Percentiles rank a stretch among this genome's conserved stretches.
Evolutionary conservation across 306 rosid genomes (phyloP).

Genomic region (Macrotyloma uniflorum): DNA sequence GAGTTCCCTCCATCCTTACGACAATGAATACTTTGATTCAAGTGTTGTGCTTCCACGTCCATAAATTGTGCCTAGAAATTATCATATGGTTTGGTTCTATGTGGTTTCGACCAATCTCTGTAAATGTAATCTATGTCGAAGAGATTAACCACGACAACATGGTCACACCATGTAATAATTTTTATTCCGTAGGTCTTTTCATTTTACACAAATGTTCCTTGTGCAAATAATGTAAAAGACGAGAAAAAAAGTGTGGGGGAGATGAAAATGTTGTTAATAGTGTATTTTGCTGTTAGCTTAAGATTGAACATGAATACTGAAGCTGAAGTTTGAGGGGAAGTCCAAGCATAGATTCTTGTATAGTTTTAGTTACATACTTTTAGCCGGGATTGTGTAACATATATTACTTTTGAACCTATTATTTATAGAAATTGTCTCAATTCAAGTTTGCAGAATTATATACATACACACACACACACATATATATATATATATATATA

Average conservation of each 20-base stretch:
- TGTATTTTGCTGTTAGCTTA: neutral
- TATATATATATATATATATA: too few species aligned
- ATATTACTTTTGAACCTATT: neutral
- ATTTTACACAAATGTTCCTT: neutral
- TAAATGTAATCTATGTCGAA: too few species aligned
- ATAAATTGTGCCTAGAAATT: neutral
- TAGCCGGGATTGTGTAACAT: constrained; percentile 19
- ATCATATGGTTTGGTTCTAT: neutral
- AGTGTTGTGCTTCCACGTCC: constrained; percentile 44
- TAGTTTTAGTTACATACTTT: neutral
- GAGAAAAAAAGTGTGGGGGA: neutral
- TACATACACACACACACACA: too few species aligned
- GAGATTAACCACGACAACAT: too few species aligned
- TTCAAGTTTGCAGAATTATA: too few species aligned
- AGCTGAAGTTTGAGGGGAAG: constrained; percentile 13
- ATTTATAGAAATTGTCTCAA: neutral
- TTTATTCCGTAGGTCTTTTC: too few species aligned
- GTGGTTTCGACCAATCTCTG: neutral
- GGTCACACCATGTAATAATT: too few species aligned
- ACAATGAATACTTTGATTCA: constrained; percentile 38
- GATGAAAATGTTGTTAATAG: neutral
- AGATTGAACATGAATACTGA: constrained; percentile 15
- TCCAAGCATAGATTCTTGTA: neutral
- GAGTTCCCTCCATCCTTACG: constrained; percentile 49
- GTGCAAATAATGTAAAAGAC: constrained; percentile 10